A percentile compares a stretch with the other conserved stretches of the same genome.
Conservation (phyloP, 2,329 filamentous ascomycete genomes). For the Microsporum canis region DNA sequence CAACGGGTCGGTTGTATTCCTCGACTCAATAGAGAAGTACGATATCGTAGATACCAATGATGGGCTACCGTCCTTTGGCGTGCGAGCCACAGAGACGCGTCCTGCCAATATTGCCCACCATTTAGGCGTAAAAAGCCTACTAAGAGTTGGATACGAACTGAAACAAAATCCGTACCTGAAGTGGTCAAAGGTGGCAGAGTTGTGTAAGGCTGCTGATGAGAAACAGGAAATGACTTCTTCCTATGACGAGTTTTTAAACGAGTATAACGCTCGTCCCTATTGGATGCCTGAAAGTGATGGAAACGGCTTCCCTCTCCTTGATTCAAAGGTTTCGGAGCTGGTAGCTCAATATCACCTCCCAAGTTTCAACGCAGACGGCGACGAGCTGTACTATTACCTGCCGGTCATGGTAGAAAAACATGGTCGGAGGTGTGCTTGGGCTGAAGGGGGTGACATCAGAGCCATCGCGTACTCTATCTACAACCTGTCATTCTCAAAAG, state of each 20-base stretch:
- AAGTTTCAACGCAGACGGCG: constrained; percentile 13
- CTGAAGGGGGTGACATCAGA: constrained; percentile 41
- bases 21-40: constrained; percentile 47
- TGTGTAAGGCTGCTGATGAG: constrained; percentile 19
- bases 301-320: constrained; percentile 21
- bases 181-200: constrained; percentile 16
- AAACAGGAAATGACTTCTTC: constrained; percentile 13
- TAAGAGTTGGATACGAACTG: constrained; percentile 33
- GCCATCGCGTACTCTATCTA: constrained; percentile 46
- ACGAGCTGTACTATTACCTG: constrained; percentile 46
- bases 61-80: constrained; percentile 5
- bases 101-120: constrained; percentile 23
- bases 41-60: not conserved
- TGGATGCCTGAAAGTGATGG: not conserved
- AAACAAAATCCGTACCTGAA: constrained; percentile 18
- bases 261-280: constrained; percentile 23
- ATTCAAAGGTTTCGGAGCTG: constrained; percentile 43
- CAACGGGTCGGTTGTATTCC: constrained; percentile 53
- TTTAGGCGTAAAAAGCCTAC: constrained; percentile 26
- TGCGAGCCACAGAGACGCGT: constrained; percentile 31
- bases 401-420: constrained; percentile 51
- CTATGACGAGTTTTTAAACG: constrained; percentile 25
- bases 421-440: constrained; percentile 47
- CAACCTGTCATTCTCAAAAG: constrained; percentile 25
- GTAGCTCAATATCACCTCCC: constrained; percentile 33